Base-by-base conservation (phyloP, 1,284 basidiomycete species). In the Moesziomyces sp. region DNA sequence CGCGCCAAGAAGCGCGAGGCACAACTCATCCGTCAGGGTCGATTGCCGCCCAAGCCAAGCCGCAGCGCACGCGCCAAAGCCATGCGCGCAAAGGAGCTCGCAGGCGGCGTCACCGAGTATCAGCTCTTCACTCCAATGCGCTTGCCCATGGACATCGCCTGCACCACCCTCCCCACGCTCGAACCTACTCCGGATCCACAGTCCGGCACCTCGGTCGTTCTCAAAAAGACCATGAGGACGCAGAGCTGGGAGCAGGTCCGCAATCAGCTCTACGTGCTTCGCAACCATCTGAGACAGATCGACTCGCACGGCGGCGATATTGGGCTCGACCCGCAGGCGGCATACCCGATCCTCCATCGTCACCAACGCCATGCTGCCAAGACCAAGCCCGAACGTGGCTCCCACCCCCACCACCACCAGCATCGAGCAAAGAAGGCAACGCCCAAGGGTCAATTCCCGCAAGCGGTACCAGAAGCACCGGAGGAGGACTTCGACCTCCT, bases 31-130 rank as follows among this genome's bases (percentile, higher is more conserved):
- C 64, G 64, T 43, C 59, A 67, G 33, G 72, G 72, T 42, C 55
- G 72, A 24, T 30, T 74, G 50, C 72, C 72, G 11, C 72, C 72
- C 13, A 78, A 79, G 33, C 75, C 81, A 2, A 82, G 80, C 55
- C 77, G 76, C 19, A 77, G 66, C 43, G 82, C 81, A 18, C 74
- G 82, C 26, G 66, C 72, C 13, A 83, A 82, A 55, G 82, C 82
- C 14, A 63, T 76, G 33, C 66, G 72, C 11, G 70, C 81, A 13
- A 69, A 71, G 33, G 77, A 81, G 50, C 51, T 77, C 42, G 79
- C 82, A 2, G 82, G 82, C 11, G 82, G 82, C 23, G 58, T 82
- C 19, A 84, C 82, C 5, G 75, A 82, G 52, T 84, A 79, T 33
- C 80, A 77, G 23, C 65, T 84, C 19, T 83, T 80, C 58, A 79